phyloP scores from a whole-genome alignment of 2,329 filamentous ascomycete genomes.

The Keithomyces neogunnii region DNA sequence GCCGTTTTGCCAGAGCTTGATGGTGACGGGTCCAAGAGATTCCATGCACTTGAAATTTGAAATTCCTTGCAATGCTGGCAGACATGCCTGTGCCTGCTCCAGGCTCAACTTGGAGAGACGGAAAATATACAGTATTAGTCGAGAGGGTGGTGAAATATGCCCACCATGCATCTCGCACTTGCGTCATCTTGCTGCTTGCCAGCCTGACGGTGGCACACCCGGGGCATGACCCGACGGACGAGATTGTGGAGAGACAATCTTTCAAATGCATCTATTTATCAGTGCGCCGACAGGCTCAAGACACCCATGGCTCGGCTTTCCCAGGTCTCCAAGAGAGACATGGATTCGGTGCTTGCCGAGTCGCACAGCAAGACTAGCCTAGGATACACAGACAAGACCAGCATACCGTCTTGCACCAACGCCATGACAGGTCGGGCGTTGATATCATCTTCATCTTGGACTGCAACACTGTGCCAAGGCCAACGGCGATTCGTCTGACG shows the following conservation, averaged over 20 bases:
- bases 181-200: not conserved
- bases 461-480: conserved; percentile 27
- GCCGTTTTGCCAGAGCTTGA: too few relatives aligned
- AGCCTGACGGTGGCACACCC: conserved; percentile 29
- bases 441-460: conserved; percentile 33
- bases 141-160: not conserved
- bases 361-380: conserved; percentile 28
- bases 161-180: not conserved
- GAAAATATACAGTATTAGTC: too few relatives aligned
- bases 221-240: conserved; percentile 38
- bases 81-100: too few relatives aligned
- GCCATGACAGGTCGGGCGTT: conserved; percentile 19
- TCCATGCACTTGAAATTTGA: too few relatives aligned
- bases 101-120: too few relatives aligned
- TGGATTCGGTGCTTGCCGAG: conserved; percentile 22
- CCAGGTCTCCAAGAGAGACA: conserved; percentile 24
- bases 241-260: conserved; percentile 39
- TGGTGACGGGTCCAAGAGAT: too few relatives aligned
- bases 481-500: conserved; percentile 20
- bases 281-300: conserved; percentile 38
- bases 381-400: conserved; percentile 21
- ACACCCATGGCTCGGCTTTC: conserved; percentile 34
- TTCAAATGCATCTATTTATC: conserved; percentile 34
- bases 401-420: conserved; percentile 9
- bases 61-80: too few relatives aligned